phyloP scores from a whole-genome alignment of 148 eudicot species.

The Fagopyrum tataricum region DNA sequence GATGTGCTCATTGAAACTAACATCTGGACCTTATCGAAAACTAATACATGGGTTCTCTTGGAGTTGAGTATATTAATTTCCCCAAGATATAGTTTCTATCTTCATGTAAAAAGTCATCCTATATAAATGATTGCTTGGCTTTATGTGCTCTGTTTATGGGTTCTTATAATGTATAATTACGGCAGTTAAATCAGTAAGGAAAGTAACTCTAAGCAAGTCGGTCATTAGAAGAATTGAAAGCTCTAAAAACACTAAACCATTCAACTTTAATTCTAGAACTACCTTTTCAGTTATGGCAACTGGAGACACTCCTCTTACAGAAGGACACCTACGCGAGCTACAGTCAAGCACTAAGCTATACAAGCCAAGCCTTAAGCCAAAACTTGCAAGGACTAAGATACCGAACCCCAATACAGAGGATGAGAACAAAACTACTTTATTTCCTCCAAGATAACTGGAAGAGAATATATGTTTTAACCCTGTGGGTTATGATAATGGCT shows the following conservation, averaged over 20 bases:
- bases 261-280: too few species aligned
- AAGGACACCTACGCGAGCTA: slow-evolving; percentile 88
- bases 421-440: slow-evolving; percentile 44
- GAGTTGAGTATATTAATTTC: neutral
- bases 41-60: neutral
- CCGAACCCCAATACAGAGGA: slow-evolving; percentile 43
- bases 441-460: slow-evolving; percentile 78
- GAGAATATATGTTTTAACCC: slow-evolving; percentile 68
- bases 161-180: too few species aligned
- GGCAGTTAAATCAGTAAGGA: too few species aligned
- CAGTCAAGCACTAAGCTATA: slow-evolving; percentile 93
- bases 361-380: slow-evolving; percentile 91
- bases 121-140: too few species aligned
- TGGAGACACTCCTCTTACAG: slow-evolving; percentile 88
- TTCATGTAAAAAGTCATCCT: too few species aligned
- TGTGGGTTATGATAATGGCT: slow-evolving; percentile 75
- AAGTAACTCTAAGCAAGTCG: too few species aligned
- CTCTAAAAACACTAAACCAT: too few species aligned
- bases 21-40: neutral
- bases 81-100: neutral
- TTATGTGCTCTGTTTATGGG: too few species aligned
- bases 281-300: slow-evolving; percentile 81
- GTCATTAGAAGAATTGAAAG: too few species aligned
- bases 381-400: slow-evolving; percentile 76
- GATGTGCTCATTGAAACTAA: neutral